These are phyloP conservation scores for Penicillium nordicum DNA, from an alignment of 2,329 filamentous ascomycete genomes.

Conservation along the genomic window DNA sequence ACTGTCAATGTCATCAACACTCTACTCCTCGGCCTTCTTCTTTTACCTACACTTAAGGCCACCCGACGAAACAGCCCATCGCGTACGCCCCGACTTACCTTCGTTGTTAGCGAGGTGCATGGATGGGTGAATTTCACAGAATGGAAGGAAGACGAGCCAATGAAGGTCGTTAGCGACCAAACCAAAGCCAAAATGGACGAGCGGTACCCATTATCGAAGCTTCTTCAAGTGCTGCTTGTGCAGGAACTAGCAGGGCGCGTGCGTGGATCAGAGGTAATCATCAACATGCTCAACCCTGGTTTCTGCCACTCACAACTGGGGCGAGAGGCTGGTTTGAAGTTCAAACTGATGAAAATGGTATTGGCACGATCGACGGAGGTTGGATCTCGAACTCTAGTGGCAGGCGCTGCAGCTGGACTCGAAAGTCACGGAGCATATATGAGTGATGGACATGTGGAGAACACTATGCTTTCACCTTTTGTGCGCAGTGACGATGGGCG, in stretches of 20 bases:
- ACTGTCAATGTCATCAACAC: conserved; percentile 55
- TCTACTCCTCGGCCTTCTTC: conserved; percentile 48
- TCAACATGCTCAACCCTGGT: conserved; percentile 55
- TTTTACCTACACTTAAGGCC: conserved; percentile 52
- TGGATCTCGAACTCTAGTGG: conserved; percentile 47
- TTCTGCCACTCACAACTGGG: conserved; percentile 50
- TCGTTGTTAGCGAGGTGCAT: conserved; percentile 47
- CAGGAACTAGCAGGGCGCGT: conserved; percentile 39
- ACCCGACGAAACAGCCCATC: conserved; percentile 30
- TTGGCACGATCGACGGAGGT: conserved; percentile 47
- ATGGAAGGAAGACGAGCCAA: conserved; percentile 34
- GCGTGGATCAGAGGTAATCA: conserved; percentile 37
- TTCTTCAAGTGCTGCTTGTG: conserved; percentile 48
- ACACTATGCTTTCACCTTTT: conserved; percentile 32
- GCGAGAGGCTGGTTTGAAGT: conserved; percentile 31
- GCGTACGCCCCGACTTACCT: conserved; percentile 30
- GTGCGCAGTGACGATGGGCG: conserved; percentile 42
- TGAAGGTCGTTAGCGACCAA: conserved; percentile 38
- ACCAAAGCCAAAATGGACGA: conserved; percentile 36
- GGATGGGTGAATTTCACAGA: conserved; percentile 38
- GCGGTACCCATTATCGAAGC: conserved; percentile 48
- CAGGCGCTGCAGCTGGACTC: conserved; percentile 36
- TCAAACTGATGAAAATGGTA: conserved; percentile 27
- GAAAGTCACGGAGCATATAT: conserved; percentile 50
- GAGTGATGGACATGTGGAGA: conserved; percentile 32